These are phyloP conservation scores for Lactarius deliciosus DNA, from an alignment of 768 basidiomycete genomes.

Conservation along the genomic window DNA sequence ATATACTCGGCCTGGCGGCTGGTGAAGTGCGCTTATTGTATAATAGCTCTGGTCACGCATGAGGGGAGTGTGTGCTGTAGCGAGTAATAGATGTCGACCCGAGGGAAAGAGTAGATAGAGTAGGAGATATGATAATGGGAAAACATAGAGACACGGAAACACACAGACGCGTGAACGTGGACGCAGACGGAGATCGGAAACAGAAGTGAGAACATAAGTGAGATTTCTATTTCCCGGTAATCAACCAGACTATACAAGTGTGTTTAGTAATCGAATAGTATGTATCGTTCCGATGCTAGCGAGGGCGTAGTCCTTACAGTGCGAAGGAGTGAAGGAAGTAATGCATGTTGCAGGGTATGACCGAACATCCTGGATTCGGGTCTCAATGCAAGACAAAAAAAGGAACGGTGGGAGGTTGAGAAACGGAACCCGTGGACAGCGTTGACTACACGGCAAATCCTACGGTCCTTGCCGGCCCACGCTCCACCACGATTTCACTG, in stretches of 20 bases:
- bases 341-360: neutral
- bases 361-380: neutral
- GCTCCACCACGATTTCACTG: no score
- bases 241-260: no score
- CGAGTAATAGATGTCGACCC: no score
- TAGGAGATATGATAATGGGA: no score
- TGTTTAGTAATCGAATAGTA: no score
- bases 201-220: neutral
- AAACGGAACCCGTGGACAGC: neutral
- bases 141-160: no score
- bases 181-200: no score
- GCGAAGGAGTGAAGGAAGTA: neutral
- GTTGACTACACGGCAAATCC: neutral
- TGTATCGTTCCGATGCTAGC: no score
- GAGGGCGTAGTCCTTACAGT: no score
- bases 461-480: neutral
- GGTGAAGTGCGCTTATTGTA: neutral
- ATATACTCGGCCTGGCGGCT: neutral
- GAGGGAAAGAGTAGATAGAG: no score
- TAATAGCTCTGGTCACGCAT: neutral
- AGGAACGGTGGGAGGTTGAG: neutral
- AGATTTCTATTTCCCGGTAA: no score
- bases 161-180: no score
- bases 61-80: neutral
- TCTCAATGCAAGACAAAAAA: neutral